Conservation (phyloP, 352 stramenopile genomes). For the Globisporangium alternatum region DNA sequence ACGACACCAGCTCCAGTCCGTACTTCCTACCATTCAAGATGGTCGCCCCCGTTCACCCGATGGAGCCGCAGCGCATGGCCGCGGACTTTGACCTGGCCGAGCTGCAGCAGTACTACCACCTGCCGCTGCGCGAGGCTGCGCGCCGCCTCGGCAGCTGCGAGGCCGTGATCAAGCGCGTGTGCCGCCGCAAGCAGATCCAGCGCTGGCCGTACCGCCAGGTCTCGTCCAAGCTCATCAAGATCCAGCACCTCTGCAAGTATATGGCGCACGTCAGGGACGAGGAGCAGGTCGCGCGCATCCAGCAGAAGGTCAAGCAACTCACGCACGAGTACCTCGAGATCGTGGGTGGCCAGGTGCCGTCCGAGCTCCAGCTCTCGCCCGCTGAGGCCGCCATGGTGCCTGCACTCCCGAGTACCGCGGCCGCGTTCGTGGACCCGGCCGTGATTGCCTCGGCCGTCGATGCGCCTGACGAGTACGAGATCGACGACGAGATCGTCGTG, state of each 20-base stretch:
- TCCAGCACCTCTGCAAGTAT: slow-evolving; percentile 85
- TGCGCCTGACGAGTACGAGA: slow-evolving; percentile 40
- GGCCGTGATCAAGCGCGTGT: slow-evolving; percentile 81
- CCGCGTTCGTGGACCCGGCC: slow-evolving; percentile 45
- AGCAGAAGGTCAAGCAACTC: slow-evolving; percentile 77
- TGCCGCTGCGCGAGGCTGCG: slow-evolving; percentile 76
- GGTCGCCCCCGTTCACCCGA: slow-evolving; percentile 14
- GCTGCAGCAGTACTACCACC: slow-evolving; percentile 85
- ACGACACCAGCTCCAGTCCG: neutral
- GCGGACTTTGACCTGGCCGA: slow-evolving; percentile 78
- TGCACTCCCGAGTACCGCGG: slow-evolving; percentile 35
- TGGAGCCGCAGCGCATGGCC: slow-evolving; percentile 31
- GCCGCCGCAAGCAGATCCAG: slow-evolving; percentile 74
- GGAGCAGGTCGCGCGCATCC: slow-evolving; percentile 68
- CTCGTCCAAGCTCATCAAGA: slow-evolving; percentile 83
- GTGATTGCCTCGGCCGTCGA: slow-evolving; percentile 50
- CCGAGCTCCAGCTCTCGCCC: slow-evolving; percentile 60
- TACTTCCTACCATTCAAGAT: slow-evolving; percentile 5
- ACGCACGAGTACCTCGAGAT: slow-evolving; percentile 79
- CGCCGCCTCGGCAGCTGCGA: slow-evolving; percentile 72
- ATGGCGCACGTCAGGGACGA: slow-evolving; percentile 72
- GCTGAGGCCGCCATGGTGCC: slow-evolving; percentile 53
- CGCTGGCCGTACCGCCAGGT: slow-evolving; percentile 85
- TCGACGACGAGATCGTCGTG: slow-evolving; percentile 35
- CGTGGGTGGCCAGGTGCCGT: slow-evolving; percentile 70